Evolutionary conservation across 2,329 filamentous ascomycete genomes (phyloP).

Genomic region (Phialocephala subalpina): DNA sequence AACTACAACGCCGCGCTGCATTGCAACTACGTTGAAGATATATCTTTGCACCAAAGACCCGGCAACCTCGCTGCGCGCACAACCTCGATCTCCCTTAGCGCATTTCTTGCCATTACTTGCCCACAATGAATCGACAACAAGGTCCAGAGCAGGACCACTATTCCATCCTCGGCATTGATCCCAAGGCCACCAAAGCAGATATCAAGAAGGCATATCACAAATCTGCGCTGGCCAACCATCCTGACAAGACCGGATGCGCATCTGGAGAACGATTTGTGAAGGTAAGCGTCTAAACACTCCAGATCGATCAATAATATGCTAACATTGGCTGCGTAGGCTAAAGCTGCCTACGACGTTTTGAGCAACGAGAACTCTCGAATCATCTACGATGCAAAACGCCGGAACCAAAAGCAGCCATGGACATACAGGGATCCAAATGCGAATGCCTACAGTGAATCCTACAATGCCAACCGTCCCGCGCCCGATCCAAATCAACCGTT

Average conservation of each 20-base stretch:
- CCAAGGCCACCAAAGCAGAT: neutral
- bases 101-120: neutral
- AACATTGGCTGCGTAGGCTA: neutral
- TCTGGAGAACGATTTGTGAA: slow-evolving; percentile 1
- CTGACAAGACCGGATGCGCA: neutral
- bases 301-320: neutral
- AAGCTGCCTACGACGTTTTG: neutral
- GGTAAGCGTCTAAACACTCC: neutral
- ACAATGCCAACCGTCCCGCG: neutral
- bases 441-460: neutral
- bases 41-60: neutral
- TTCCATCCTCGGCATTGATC: neutral
- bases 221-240: neutral
- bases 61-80: neutral
- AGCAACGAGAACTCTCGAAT: neutral
- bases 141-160: neutral
- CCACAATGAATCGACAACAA: neutral
- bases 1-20: neutral
- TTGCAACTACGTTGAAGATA: neutral
- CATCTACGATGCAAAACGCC: neutral
- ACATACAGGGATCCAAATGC: no score
- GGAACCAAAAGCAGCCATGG: neutral
- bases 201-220: neutral
- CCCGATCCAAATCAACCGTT: neutral
- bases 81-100: neutral